Evolutionary conservation across 345 rosid species (phyloP).

Genomic region (Eucalyptus sideroxylon): DNA sequence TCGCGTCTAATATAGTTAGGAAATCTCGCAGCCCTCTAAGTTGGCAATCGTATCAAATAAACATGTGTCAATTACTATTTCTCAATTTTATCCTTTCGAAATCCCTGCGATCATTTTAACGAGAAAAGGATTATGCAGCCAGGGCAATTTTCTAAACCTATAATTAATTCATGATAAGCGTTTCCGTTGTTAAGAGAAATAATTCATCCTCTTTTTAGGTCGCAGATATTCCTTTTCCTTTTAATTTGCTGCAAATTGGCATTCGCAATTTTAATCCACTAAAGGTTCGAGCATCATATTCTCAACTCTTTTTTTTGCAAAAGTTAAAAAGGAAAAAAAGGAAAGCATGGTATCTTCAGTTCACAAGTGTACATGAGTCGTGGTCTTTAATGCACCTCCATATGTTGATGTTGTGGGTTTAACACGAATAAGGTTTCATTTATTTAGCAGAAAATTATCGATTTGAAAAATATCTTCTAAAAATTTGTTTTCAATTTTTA

Average conservation of each 20-base stretch:
- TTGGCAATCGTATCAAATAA: background rate
- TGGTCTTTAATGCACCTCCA: background rate
- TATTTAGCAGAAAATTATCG: too few relatives aligned
- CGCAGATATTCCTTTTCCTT: background rate
- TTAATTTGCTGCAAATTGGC: background rate
- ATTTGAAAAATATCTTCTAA: too few relatives aligned
- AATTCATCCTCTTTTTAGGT: background rate
- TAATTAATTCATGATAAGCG: background rate
- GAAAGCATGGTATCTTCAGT: background rate
- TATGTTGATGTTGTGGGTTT: background rate
- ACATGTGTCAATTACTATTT: too few relatives aligned
- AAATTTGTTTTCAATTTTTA: too few relatives aligned
- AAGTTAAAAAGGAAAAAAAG: background rate
- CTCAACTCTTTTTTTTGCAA: background rate
- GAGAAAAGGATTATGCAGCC: background rate
- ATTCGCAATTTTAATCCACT: background rate
- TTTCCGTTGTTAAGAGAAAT: background rate
- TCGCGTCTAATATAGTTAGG: background rate
- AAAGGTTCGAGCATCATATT: background rate
- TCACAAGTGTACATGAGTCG: background rate
- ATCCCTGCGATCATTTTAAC: background rate
- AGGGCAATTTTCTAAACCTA: background rate
- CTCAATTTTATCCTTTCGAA: background rate
- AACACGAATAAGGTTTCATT: accelerated
- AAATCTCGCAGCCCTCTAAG: background rate